These are phyloP conservation scores for Gossypium mustelinum DNA, from an alignment of 345 rosid genomes.

Conservation along the genomic window DNA sequence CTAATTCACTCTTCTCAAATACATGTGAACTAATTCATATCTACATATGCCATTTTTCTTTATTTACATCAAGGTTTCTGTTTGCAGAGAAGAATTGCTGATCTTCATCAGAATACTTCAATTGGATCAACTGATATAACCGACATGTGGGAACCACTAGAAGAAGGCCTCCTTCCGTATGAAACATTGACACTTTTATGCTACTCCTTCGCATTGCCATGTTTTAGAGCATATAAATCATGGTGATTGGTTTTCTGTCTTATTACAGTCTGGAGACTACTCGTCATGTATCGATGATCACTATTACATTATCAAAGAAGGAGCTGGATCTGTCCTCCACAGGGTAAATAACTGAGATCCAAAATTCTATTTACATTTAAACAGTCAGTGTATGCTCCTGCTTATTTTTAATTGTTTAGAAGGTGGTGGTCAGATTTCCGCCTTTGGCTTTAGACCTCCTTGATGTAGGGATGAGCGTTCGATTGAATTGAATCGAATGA, in stretches of 20 bases:
- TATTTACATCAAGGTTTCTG: conserved; percentile 8
- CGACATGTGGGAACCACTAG: conserved; percentile 83
- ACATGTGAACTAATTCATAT: background rate
- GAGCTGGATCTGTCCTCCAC: conserved; percentile 34
- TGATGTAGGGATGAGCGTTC: background rate
- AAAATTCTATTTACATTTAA: background rate
- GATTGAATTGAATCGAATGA: too few species aligned
- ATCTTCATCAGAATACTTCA: conserved; percentile 68
- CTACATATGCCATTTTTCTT: background rate
- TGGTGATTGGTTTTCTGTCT: conserved; percentile 11
- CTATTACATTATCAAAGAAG: conserved; percentile 30
- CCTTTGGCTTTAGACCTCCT: background rate
- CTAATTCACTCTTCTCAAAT: background rate
- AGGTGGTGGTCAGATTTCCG: background rate
- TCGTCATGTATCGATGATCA: conserved; percentile 31
- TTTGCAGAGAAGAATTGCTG: conserved; percentile 75
- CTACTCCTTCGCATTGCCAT: background rate
- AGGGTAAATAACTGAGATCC: conserved; percentile 22
- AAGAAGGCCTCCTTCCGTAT: conserved; percentile 81
- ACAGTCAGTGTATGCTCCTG: background rate
- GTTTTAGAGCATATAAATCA: conserved; percentile 2
- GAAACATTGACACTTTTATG: conserved; percentile 15
- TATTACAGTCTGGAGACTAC: conserved; percentile 28
- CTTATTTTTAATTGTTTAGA: background rate
- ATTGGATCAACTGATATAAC: conserved; percentile 83